These are phyloP conservation scores for Mentha longifolia DNA, from an alignment of 257 asterid species.

Conservation along the genomic window DNA sequence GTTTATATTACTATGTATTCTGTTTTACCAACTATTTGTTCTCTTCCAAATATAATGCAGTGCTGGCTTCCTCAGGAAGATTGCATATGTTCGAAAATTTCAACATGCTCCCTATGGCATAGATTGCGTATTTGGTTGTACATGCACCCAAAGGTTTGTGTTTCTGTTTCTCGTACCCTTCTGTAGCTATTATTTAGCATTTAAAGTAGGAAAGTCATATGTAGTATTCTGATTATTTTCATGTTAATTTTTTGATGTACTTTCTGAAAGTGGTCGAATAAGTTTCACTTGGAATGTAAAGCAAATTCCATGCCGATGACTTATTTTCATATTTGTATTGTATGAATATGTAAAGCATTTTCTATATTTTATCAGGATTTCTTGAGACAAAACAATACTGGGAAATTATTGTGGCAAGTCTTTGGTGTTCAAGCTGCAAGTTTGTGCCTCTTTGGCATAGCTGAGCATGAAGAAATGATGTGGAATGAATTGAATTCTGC, in stretches of 20 bases:
- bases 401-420: conserved; percentile 92
- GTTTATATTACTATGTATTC: neutral
- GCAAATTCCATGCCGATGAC: neutral
- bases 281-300: neutral
- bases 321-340: conserved; percentile 15
- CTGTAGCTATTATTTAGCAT: conserved; percentile 1
- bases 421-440: conserved; percentile 76
- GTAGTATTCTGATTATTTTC: conserved; percentile 25
- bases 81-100: conserved; percentile 79
- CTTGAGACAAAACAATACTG: conserved; percentile 92
- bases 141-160: conserved; percentile 95
- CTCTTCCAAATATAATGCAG: conserved; percentile 44
- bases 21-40: conserved; percentile 4
- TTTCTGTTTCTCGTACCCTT: conserved; percentile 8
- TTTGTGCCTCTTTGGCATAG: conserved; percentile 82
- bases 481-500: conserved; percentile 75
- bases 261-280: neutral
- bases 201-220: neutral
- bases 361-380: conserved; percentile 66
- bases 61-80: conserved; percentile 91
- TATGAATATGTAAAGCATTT: neutral
- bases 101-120: conserved; percentile 57
- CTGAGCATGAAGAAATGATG: conserved; percentile 91
- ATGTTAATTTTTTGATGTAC: neutral
- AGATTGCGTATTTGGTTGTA: conserved; percentile 81